Percentiles rank a stretch among this genome's conserved stretches.
phyloP scores from a whole-genome alignment of 768 basidiomycete species.

The Saitozyma podzolica region DNA sequence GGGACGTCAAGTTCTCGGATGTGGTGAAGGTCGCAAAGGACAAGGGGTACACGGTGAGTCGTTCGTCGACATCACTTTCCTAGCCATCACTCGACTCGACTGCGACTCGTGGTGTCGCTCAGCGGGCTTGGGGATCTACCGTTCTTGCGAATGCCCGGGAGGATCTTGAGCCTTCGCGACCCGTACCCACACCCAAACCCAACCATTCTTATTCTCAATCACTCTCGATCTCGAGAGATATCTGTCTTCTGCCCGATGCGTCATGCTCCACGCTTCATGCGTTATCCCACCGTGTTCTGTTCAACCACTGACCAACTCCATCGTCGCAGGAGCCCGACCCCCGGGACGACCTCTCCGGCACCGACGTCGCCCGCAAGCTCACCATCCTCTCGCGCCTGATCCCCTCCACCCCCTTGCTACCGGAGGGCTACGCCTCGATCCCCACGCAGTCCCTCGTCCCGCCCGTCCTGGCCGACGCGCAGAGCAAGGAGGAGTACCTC shows the following conservation, averaged over 20 bases:
- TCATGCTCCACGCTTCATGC: too few species aligned
- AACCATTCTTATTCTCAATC: too few species aligned
- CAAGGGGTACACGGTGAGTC: constrained; percentile 84
- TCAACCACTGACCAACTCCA: neutral
- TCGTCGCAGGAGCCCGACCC: constrained; percentile 87
- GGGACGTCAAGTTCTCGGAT: constrained; percentile 69
- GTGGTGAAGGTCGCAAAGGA: constrained; percentile 84
- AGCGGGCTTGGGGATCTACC: too few species aligned
- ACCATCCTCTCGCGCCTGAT: constrained; percentile 84
- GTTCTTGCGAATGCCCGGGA: too few species aligned
- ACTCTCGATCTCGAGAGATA: too few species aligned
- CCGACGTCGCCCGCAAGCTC: constrained; percentile 94
- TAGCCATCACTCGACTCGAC: too few species aligned
- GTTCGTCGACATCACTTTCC: neutral
- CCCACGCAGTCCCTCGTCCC: constrained; percentile 85
- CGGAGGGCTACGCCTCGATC: constrained; percentile 78
- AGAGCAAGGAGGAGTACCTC: constrained; percentile 80
- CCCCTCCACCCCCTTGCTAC: constrained; percentile 57
- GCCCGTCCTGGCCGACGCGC: constrained; percentile 64
- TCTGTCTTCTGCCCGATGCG: too few species aligned
- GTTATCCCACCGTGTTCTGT: neutral
- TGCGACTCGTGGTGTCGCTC: too few species aligned
- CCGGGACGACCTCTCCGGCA: constrained; percentile 91
- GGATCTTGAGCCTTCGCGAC: too few species aligned
- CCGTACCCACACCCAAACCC: too few species aligned